These are phyloP conservation scores for Blastocystis sp. DNA, from an alignment of 352 stramenopile species.

Conservation along the genomic window DNA sequence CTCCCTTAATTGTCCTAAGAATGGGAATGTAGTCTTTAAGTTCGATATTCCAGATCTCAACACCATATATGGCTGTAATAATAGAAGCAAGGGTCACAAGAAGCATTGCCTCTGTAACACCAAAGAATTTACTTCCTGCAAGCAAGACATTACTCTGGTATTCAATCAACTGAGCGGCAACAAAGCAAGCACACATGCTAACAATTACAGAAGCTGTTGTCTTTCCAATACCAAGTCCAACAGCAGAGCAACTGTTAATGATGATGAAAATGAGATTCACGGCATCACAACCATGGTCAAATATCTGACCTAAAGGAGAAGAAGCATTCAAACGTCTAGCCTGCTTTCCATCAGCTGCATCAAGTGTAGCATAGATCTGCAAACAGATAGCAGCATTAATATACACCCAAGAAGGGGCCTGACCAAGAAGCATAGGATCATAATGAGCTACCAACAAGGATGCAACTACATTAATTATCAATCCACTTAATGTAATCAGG, in stretches of 20 bases:
- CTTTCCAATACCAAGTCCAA: background rate
- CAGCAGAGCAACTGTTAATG: background rate
- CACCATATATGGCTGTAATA: slow-evolving; percentile 18
- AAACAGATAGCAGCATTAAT: slow-evolving; percentile 70
- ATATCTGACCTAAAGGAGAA: slow-evolving; percentile 90
- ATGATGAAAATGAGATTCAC: slow-evolving; percentile 56
- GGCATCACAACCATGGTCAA: slow-evolving; percentile 83
- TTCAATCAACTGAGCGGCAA: slow-evolving; percentile 26
- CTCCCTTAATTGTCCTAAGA: background rate
- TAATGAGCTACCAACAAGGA: slow-evolving; percentile 72
- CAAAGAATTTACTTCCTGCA: slow-evolving; percentile 9
- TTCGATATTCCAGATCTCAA: background rate
- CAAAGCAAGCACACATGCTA: background rate
- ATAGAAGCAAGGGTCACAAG: background rate
- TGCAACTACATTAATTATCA: slow-evolving; percentile 70
- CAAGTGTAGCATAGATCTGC: slow-evolving; percentile 87
- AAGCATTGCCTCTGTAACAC: slow-evolving; percentile 52
- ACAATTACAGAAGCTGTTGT: background rate
- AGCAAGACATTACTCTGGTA: slow-evolving; percentile 40
- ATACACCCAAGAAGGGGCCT: slow-evolving; percentile 68
- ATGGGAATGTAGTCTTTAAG: background rate
- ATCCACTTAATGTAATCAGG: slow-evolving; percentile 44
- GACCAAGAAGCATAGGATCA: slow-evolving; percentile 30
- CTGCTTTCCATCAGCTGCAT: slow-evolving; percentile 98
- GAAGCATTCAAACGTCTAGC: slow-evolving; percentile 83